Base-by-base conservation (phyloP, 2,329 filamentous ascomycete genomes). In the Gremmenia infestans region DNA sequence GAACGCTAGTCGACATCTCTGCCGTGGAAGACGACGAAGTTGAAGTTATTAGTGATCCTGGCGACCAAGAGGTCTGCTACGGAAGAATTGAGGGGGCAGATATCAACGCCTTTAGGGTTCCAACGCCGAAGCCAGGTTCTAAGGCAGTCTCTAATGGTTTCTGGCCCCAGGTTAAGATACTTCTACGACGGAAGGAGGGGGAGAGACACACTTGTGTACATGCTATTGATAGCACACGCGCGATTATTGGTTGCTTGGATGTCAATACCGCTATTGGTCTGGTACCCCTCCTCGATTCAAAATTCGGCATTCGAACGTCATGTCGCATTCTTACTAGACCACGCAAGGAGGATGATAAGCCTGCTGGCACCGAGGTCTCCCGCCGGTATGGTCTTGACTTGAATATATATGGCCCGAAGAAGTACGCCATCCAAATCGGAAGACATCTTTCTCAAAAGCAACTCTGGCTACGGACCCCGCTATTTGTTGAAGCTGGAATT, bases 201-300 rank as follows among this genome's bases (percentile, higher is more conserved):
- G 80, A 84, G 25, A 74, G 68, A 48, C 78, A 78, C 12, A 76
- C 80, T 45, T 79, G 78, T 17, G 91, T 97, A 50, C 79, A 87
- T 53, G 86, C 91, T 9, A 80, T 84, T 40, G 93, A 97, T 68
- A 79, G 86, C 60, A 85, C 83, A 1, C 81, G 83, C 3, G 78
- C 79, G 40, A 81, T 86, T 35, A 92, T 97, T 66, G 94, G 90
- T 14, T 79, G 79, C n/a, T 73, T 97, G 5, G 90, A 96, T 64
- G 64, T 76, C 45, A 81, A 78, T 62, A 85, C 85, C 15, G 83
- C 91, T 0, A 72, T 76, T 19, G 89, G 81, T 6, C 77, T 97
- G 8, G 82, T 82, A 7, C 86, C 85, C 7, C 73, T 97, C 0
- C 78, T 97, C 53, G 90, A 96, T 69, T 80, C 82, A 1, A 74